Evolutionary conservation across 164 flowering plant genomes (phyloP).

Genomic region (Stephania yunnanensis): DNA sequence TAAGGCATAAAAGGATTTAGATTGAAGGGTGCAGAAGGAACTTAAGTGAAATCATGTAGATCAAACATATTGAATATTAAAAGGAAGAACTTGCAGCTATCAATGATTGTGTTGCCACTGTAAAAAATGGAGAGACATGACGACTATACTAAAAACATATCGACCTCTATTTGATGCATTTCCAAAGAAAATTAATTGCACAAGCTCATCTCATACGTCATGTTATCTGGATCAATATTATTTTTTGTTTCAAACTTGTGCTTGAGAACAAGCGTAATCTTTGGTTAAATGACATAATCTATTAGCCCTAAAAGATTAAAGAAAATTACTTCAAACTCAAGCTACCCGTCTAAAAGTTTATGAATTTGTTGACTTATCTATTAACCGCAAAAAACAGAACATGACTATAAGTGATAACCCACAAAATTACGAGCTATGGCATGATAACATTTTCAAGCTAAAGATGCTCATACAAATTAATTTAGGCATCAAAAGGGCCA

Average conservation of each 20-base stretch:
- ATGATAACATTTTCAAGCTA: not conserved
- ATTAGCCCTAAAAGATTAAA: not conserved
- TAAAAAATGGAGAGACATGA: not conserved
- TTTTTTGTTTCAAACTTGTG: slow-evolving; percentile 26
- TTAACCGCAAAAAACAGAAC: slow-evolving; percentile 12
- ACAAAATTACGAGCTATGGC: not conserved
- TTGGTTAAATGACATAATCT: not conserved
- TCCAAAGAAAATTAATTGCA: not conserved
- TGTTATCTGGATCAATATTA: slow-evolving; percentile 33
- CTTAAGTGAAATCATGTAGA: not conserved
- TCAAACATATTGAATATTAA: not conserved
- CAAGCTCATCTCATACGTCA: slow-evolving; percentile 34
- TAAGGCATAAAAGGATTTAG: not conserved
- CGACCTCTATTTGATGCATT: not conserved
- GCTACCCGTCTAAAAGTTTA: slow-evolving; percentile 19
- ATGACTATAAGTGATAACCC: not conserved
- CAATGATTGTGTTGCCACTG: not conserved
- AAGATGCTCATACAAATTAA: not conserved
- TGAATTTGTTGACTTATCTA: slow-evolving; percentile 18
- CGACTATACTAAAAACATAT: not conserved
- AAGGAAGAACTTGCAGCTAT: not conserved
- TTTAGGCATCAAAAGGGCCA: not conserved
- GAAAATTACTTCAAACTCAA: not conserved
- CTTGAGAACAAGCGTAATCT: slow-evolving; percentile 11
- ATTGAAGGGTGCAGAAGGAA: not conserved